phyloP scores from a whole-genome alignment of 345 rosid genomes.

The Eucalyptus urophylla region DNA sequence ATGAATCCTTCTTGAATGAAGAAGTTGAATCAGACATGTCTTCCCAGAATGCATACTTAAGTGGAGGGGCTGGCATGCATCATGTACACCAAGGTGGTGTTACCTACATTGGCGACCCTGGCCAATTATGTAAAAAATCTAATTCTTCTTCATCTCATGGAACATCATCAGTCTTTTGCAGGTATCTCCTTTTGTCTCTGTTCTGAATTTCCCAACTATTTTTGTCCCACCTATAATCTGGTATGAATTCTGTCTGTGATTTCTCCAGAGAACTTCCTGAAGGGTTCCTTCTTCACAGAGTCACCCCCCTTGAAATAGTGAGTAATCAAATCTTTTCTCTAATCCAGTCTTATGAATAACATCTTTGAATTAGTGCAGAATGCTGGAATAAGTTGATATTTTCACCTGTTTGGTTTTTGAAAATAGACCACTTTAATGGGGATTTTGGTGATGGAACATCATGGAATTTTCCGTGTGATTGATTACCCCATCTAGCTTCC shows the following conservation, averaged over 20 bases:
- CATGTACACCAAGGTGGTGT: slow-evolving; percentile 8
- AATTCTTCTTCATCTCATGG: background rate
- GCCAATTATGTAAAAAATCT: background rate
- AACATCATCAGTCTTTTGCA: background rate
- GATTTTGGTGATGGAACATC: background rate
- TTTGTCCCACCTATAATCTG: background rate
- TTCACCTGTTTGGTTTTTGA: background rate
- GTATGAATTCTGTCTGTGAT: background rate
- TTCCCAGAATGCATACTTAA: slow-evolving; percentile 50
- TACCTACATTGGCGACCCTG: slow-evolving; percentile 30
- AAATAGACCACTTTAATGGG: background rate
- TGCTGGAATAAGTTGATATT: background rate
- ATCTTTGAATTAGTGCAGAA: background rate
- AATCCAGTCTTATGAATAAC: background rate
- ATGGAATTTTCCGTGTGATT: background rate
- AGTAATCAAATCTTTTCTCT: slow-evolving; percentile 1
- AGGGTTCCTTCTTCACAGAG: slow-evolving; percentile 77
- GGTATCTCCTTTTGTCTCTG: background rate
- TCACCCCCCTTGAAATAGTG: slow-evolving; percentile 49
- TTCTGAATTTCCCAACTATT: background rate
- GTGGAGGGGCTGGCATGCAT: slow-evolving; percentile 30
- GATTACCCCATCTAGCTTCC: background rate
- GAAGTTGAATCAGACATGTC: background rate
- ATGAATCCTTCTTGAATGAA: background rate
- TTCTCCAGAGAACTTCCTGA: slow-evolving; percentile 30